Conservation (phyloP, 805 yeast genomes). For the Lipomyces starkeyi region DNA sequence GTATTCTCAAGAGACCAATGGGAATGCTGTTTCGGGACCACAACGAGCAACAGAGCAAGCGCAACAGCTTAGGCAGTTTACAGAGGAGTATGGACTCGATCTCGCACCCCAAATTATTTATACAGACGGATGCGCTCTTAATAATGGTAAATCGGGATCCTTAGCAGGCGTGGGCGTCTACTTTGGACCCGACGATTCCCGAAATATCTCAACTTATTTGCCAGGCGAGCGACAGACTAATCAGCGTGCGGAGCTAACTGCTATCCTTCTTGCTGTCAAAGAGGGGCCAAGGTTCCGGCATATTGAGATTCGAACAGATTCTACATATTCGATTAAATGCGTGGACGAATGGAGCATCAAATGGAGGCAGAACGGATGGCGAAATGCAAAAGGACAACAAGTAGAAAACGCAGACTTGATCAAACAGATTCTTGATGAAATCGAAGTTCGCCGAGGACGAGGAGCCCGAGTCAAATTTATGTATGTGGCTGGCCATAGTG, state of each 20-base stretch:
- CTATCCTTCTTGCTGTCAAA: slow-evolving; percentile 63
- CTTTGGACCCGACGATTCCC: slow-evolving; percentile 59
- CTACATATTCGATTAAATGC: slow-evolving; percentile 63
- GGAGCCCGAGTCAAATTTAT: slow-evolving; percentile 51
- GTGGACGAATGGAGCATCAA: slow-evolving; percentile 61
- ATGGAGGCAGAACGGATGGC: slow-evolving; percentile 68
- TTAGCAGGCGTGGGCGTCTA: slow-evolving; percentile 78
- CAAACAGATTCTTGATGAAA: slow-evolving; percentile 44
- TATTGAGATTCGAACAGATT: slow-evolving; percentile 65
- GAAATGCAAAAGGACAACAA: slow-evolving; percentile 50
- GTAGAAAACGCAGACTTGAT: slow-evolving; percentile 64
- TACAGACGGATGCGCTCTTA: slow-evolving; percentile 79
- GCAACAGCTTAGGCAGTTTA: neutral
- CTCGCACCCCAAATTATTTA: slow-evolving; percentile 49
- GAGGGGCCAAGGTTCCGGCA: slow-evolving; percentile 48
- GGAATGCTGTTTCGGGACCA: neutral
- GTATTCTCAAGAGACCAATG: neutral
- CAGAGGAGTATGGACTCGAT: neutral
- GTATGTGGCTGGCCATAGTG: slow-evolving; percentile 78
- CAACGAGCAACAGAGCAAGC: no score
- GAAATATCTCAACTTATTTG: slow-evolving; percentile 64
- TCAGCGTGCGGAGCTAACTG: slow-evolving; percentile 79
- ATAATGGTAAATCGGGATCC: slow-evolving; percentile 57
- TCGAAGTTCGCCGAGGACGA: slow-evolving; percentile 49
- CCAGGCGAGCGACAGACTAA: slow-evolving; percentile 64